Conservation (phyloP, 2,329 filamentous ascomycete genomes). For the Aspergillus costaricaensis region DNA sequence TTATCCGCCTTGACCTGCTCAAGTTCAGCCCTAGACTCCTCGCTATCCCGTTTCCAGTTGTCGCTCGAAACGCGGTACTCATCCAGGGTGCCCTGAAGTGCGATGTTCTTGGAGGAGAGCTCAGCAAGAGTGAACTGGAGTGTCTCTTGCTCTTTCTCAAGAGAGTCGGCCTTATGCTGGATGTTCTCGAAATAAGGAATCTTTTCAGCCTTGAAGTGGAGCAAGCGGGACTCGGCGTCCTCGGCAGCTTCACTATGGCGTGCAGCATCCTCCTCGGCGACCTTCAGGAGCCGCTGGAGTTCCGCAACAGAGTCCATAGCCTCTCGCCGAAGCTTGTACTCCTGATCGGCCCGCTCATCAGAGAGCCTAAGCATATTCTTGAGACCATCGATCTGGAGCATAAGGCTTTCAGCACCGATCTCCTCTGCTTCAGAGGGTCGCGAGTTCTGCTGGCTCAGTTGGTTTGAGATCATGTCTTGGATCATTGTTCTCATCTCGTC, state of each 20-base stretch:
- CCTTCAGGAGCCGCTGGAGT: constrained; percentile 67
- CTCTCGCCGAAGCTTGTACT: constrained; percentile 63
- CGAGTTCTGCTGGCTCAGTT: constrained; percentile 55
- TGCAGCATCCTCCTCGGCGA: constrained; percentile 60
- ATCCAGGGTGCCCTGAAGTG: constrained; percentile 62
- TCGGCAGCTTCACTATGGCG: constrained; percentile 54
- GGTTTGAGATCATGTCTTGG: constrained; percentile 62
- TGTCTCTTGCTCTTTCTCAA: constrained; percentile 67
- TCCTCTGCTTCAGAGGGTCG: constrained; percentile 56
- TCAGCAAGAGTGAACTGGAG: constrained; percentile 55
- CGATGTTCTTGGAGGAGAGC: constrained; percentile 61
- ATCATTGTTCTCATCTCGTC: constrained; percentile 64
- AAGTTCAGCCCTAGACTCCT: constrained; percentile 49
- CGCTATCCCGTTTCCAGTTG: constrained; percentile 61
- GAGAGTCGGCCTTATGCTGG: constrained; percentile 66
- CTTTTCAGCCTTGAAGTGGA: constrained; percentile 67
- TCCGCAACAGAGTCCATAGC: constrained; percentile 74
- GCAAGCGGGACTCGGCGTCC: constrained; percentile 66
- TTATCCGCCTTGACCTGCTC: constrained; percentile 62
- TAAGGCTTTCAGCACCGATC: constrained; percentile 52
- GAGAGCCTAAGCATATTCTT: constrained; percentile 68
- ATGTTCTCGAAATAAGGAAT: constrained; percentile 65
- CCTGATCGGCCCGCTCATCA: constrained; percentile 65
- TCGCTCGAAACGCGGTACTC: constrained; percentile 64
- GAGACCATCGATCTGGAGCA: constrained; percentile 64